Evolutionary conservation across 225 moss, liverwort and hornwort genomes (phyloP).

Genomic region (Straminergon stramineum): DNA sequence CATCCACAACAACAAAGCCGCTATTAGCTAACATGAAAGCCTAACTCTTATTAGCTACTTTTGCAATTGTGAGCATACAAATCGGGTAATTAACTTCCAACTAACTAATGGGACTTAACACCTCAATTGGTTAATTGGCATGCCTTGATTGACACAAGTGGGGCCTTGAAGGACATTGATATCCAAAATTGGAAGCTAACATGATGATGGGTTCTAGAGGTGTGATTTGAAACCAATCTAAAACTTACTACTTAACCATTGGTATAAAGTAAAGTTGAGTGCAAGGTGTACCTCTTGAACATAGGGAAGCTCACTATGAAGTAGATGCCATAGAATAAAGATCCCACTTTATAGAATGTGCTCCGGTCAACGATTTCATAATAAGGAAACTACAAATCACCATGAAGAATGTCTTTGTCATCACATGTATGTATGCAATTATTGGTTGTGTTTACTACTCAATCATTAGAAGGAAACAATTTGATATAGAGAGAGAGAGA

Average conservation of each 20-base stretch:
- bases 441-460: background rate
- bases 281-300: slow-evolving; percentile 68
- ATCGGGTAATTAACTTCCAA: background rate
- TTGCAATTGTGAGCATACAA: background rate
- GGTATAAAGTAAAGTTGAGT: background rate
- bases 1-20: background rate
- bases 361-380: slow-evolving; percentile 93
- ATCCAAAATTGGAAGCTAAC: background rate
- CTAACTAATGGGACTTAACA: background rate
- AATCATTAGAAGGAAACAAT: background rate
- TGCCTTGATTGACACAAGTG: background rate
- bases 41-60: background rate
- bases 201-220: background rate
- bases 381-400: slow-evolving; percentile 74
- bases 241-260: background rate
- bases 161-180: background rate
- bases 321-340: slow-evolving; percentile 93
- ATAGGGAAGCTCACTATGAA: slow-evolving; percentile 96
- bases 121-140: background rate
- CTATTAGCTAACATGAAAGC: background rate
- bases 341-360: slow-evolving; percentile 79
- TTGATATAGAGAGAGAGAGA: background rate
- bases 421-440: background rate
- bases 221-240: background rate
- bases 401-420: background rate